phyloP scores from a whole-genome alignment of 805 yeast species.

The Hanseniaspora nectarophila region DNA sequence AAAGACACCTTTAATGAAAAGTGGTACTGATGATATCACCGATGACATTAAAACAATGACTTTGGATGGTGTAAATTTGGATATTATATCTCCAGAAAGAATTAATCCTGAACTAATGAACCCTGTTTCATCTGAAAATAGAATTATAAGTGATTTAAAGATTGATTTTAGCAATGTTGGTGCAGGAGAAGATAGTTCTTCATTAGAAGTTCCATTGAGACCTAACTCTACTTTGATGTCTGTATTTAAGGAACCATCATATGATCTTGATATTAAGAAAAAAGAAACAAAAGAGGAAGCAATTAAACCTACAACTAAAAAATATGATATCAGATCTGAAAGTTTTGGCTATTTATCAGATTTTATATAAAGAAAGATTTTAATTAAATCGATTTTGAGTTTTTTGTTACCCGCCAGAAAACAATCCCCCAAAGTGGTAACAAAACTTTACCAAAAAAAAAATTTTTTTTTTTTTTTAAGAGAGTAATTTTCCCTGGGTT shows the following conservation, averaged over 20 bases:
- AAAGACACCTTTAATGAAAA: slow-evolving; percentile 10
- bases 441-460: too few relatives aligned
- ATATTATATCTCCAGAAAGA: slow-evolving; percentile 7
- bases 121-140: not conserved
- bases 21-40: slow-evolving; percentile 2
- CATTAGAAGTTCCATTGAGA: not conserved
- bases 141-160: slow-evolving; percentile 12
- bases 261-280: not conserved
- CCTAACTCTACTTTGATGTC: not conserved
- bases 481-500: too few relatives aligned
- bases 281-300: not conserved
- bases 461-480: too few relatives aligned
- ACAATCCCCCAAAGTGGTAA: too few relatives aligned
- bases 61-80: slow-evolving; percentile 9
- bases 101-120: too few relatives aligned
- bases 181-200: not conserved
- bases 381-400: too few relatives aligned
- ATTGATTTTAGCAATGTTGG: slow-evolving; percentile 1
- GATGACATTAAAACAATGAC: slow-evolving; percentile 12
- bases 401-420: too few relatives aligned
- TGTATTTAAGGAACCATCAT: not conserved
- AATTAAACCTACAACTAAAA: not conserved
- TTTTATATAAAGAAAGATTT: slow-evolving; percentile 2
- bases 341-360: slow-evolving; percentile 13
- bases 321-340: slow-evolving; percentile 8